Evolutionary conservation across 495 filamentous ascomycete genomes (phyloP).

Genomic region (Oleoguttula mirabilis): DNA sequence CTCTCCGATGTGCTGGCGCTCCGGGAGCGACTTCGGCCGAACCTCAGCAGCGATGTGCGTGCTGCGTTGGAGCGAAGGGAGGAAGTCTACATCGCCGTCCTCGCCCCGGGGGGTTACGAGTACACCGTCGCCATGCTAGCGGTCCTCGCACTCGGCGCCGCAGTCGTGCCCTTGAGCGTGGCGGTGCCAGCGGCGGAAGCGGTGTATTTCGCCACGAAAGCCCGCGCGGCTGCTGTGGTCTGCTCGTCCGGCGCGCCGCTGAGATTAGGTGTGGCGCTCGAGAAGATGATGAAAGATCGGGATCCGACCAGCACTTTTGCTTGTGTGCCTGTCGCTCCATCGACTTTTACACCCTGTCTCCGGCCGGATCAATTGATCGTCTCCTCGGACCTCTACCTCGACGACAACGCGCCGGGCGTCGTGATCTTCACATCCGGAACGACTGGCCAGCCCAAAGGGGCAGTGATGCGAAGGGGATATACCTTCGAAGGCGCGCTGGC

Average conservation of each 20-base stretch:
- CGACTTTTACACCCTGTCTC: slow-evolving; percentile 14
- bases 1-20: slow-evolving; percentile 27
- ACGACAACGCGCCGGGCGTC: slow-evolving; percentile 26
- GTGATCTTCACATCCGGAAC: slow-evolving; percentile 35
- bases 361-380: slow-evolving; percentile 20
- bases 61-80: slow-evolving; percentile 24
- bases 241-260: slow-evolving; percentile 17
- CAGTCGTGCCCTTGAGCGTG: slow-evolving; percentile 28
- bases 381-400: slow-evolving; percentile 25
- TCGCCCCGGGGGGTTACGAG: slow-evolving; percentile 39
- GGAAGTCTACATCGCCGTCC: slow-evolving; percentile 37
- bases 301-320: slow-evolving; percentile 13
- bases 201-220: slow-evolving; percentile 33
- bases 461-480: slow-evolving; percentile 29
- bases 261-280: slow-evolving; percentile 21
- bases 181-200: slow-evolving; percentile 35
- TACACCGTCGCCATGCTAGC: slow-evolving; percentile 37
- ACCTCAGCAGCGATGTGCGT: slow-evolving; percentile 10
- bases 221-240: slow-evolving; percentile 21
- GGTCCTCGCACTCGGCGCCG: slow-evolving; percentile 35
- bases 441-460: slow-evolving; percentile 32
- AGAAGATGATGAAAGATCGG: slow-evolving; percentile 11
- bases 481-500: slow-evolving; percentile 25
- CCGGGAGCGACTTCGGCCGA: slow-evolving; percentile 18
- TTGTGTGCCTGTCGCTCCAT: slow-evolving; percentile 22